These are phyloP conservation scores for Zostera marina DNA, from an alignment of 116 monocot species.

Conservation along the genomic window DNA sequence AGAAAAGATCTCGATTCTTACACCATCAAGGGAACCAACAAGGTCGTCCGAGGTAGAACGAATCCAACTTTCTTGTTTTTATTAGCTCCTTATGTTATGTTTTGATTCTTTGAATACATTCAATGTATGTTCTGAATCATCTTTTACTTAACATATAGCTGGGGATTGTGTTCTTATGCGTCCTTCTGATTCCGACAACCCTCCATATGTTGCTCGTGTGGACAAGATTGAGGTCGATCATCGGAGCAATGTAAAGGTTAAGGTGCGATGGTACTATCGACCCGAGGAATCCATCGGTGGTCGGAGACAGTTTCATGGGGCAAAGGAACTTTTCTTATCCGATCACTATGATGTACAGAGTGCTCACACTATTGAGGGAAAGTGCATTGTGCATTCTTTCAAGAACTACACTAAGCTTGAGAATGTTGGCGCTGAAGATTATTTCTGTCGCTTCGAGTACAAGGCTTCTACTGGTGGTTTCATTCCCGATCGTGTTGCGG, in stretches of 20 bases:
- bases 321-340: conserved; percentile 38
- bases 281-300: conserved; percentile 41
- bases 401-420: conserved; percentile 52
- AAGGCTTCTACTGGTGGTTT: conserved; percentile 42
- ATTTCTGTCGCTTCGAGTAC: conserved; percentile 43
- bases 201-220: conserved; percentile 32
- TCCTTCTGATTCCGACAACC: conserved; percentile 33
- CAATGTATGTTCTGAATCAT: not conserved
- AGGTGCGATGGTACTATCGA: conserved; percentile 34
- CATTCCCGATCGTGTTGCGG: conserved; percentile 39
- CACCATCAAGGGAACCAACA: conserved; percentile 40
- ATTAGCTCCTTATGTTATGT: no score
- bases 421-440: conserved; percentile 40
- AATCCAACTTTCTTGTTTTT: no score
- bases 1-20: conserved; percentile 40
- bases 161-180: conserved; percentile 44
- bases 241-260: conserved; percentile 27
- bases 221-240: conserved; percentile 41
- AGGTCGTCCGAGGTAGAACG: conserved; percentile 29
- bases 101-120: no score
- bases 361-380: conserved; percentile 40
- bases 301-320: conserved; percentile 34
- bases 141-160: conserved; percentile 7
- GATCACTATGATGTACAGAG: conserved; percentile 46
- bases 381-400: conserved; percentile 40